Base-by-base conservation (phyloP, 1,139 yeast species). In the Yamadazyma blattariae region DNA sequence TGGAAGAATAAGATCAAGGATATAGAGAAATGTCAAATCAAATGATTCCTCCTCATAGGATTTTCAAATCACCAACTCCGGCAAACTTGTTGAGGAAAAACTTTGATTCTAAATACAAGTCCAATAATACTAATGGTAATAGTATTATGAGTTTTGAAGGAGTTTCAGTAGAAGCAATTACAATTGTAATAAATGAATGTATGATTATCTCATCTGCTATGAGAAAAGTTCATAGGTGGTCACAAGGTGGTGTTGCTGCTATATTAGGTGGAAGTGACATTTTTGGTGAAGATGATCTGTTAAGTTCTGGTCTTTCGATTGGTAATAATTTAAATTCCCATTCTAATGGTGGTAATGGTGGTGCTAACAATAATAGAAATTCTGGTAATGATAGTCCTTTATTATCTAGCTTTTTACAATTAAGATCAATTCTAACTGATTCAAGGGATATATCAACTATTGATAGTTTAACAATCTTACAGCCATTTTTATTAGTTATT, bases 161-260 rank as follows among this genome's bases (percentile, higher is more conserved):
- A 12, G 36, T 35, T 10, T 68, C 84, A 5, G 64, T 87, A 36
- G 96, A 88, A 56, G 88, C 96, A 12, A 76, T 84, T 41, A 85
- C 95, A 5, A 77, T 90, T 47, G 83, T 88, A 45, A 81, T 88
- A 44, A 86, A 86, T 55, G 97, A 92, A 63, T 88, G 97, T 57
- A 83, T 88, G 56, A 71, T 82, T 36, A 77, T 92, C 39, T 81
- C 94, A 14, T 82, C 95, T 12, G 92, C 95, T 21, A 89, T 92
- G 96, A 73, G 98, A 35, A 90, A 90, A 56, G 77, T 81, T 54
- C 74, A 85, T 34, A 77, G 94, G 45, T 83, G 87, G 79, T 72
- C 84, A 10, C 88, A 82, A 47, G 78, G 90, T 26, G 95, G 96
- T 3, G 94, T 89, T 32, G 94, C 96, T 6, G 89, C 96, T 7